A percentile compares a stretch with the other conserved stretches of the same genome.
Conservation (phyloP, 2,329 filamentous ascomycete species). For the Anisogramma anomala region DNA sequence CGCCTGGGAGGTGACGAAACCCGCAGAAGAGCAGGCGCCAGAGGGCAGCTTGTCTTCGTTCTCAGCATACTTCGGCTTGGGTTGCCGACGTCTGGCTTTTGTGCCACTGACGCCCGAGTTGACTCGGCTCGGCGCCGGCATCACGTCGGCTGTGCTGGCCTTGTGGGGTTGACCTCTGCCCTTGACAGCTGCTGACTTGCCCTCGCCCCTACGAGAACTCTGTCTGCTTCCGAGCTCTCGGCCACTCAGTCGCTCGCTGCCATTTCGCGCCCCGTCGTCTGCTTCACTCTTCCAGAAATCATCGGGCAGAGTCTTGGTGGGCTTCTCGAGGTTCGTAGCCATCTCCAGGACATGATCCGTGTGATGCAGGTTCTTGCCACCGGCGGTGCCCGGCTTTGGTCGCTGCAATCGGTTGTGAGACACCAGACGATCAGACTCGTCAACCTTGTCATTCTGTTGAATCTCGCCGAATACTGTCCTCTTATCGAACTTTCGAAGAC, state of each 20-base stretch:
- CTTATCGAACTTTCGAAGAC: conserved; percentile 92
- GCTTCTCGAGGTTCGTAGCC: conserved; percentile 28
- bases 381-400: conserved; percentile 56
- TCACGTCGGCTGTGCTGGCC: conserved; percentile 32
- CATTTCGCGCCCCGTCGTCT: conserved; percentile 42
- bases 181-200: conserved; percentile 33
- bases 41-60: conserved; percentile 27
- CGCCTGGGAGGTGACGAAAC: conserved; percentile 43
- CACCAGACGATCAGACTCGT: conserved; percentile 84
- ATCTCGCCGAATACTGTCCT: conserved; percentile 84
- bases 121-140: conserved; percentile 33
- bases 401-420: conserved; percentile 61
- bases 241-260: conserved; percentile 35
- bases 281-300: conserved; percentile 67
- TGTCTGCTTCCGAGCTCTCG: conserved; percentile 41
- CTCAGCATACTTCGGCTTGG: conserved; percentile 23
- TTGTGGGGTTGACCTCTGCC: conserved; percentile 47
- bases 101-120: conserved; percentile 33
- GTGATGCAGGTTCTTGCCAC: conserved; percentile 83
- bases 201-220: conserved; percentile 39
- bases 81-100: conserved; percentile 19
- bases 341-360: conserved; percentile 81
- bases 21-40: conserved; percentile 20
- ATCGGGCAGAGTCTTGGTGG: conserved; percentile 22
- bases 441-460: conserved; percentile 72